Conservation (phyloP, 2,329 filamentous ascomycete species). For the Epichloe gansuensis region DNA sequence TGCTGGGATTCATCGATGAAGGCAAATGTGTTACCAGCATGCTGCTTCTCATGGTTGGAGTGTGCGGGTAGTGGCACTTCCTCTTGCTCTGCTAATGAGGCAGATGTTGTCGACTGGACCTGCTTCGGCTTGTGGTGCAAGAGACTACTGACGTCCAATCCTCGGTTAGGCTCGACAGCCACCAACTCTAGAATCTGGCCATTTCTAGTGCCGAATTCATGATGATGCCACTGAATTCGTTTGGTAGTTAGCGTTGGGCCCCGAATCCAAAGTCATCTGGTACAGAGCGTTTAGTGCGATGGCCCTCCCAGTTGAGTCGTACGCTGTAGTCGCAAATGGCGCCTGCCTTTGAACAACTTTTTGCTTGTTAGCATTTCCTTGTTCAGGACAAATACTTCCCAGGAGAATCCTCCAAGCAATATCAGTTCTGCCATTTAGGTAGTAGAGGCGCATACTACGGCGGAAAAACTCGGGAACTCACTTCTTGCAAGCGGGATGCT, state of each 20-base stretch:
- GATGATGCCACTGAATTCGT: slow-evolving; percentile 1
- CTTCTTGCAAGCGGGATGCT: slow-evolving; percentile 60
- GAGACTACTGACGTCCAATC: neutral
- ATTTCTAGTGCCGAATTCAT: neutral
- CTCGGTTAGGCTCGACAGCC: neutral
- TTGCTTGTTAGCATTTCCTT: neutral
- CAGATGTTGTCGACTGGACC: neutral
- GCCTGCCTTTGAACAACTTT: slow-evolving; percentile 53
- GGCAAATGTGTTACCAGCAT: neutral
- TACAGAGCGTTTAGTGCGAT: slow-evolving; percentile 20
- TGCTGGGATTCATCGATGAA: slow-evolving; percentile 5
- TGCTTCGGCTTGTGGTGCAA: neutral
- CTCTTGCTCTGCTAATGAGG: neutral
- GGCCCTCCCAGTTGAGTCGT: slow-evolving; percentile 68
- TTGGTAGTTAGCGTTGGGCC: neutral
- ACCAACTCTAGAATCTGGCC: neutral
- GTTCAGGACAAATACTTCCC: too few relatives aligned
- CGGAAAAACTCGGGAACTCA: slow-evolving; percentile 16
- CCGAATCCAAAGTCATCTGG: neutral
- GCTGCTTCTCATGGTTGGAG: neutral
- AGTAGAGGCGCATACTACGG: neutral
- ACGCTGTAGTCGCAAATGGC: slow-evolving; percentile 73
- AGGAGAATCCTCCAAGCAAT: too few relatives aligned
- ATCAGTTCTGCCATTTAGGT: neutral
- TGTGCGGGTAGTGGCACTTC: neutral